Evolutionary conservation across 2,329 filamentous ascomycete genomes (phyloP).

Genomic region (Dactylellina cionopaga): DNA sequence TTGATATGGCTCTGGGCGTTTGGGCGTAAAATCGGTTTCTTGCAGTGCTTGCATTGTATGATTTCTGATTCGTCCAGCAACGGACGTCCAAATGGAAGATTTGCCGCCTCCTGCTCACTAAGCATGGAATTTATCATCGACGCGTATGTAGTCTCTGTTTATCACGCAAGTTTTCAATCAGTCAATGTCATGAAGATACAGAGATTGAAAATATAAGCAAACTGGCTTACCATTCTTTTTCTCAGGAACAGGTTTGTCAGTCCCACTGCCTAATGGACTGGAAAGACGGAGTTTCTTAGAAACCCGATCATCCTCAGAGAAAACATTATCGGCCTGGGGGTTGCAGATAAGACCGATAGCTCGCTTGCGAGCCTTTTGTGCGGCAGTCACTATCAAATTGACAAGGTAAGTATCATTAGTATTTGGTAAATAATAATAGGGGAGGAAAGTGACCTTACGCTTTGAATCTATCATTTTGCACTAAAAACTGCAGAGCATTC

Average conservation of each 20-base stretch:
- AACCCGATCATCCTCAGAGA: slow-evolving; percentile 43
- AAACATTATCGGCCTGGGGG: slow-evolving; percentile 26
- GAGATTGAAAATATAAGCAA: not conserved
- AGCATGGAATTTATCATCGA: slow-evolving; percentile 64
- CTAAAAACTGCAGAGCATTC: slow-evolving; percentile 6
- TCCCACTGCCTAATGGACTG: slow-evolving; percentile 21
- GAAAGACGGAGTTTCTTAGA: slow-evolving; percentile 26
- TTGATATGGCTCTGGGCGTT: slow-evolving; percentile 82
- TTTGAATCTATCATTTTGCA: slow-evolving; percentile 34
- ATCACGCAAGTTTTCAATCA: not conserved
- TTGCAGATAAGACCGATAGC: slow-evolving; percentile 28
- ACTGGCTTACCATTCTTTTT: slow-evolving; percentile 35
- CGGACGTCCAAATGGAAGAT: slow-evolving; percentile 82
- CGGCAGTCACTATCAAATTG: slow-evolving; percentile 5
- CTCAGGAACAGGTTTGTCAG: slow-evolving; percentile 23
- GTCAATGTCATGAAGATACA: not conserved
- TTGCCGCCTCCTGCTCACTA: slow-evolving; percentile 78
- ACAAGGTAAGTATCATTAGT: not conserved
- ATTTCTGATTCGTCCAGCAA: slow-evolving; percentile 82
- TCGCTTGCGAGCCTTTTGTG: slow-evolving; percentile 33
- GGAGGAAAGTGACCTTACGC: slow-evolving; percentile 12
- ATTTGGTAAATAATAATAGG: slow-evolving; percentile 3
- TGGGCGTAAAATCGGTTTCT: slow-evolving; percentile 81
- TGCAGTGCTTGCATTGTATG: slow-evolving; percentile 92
- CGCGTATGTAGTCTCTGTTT: slow-evolving; percentile 21